Conservation (phyloP, 768 basidiomycete species). For the Agaricus sinodeliciosus region DNA sequence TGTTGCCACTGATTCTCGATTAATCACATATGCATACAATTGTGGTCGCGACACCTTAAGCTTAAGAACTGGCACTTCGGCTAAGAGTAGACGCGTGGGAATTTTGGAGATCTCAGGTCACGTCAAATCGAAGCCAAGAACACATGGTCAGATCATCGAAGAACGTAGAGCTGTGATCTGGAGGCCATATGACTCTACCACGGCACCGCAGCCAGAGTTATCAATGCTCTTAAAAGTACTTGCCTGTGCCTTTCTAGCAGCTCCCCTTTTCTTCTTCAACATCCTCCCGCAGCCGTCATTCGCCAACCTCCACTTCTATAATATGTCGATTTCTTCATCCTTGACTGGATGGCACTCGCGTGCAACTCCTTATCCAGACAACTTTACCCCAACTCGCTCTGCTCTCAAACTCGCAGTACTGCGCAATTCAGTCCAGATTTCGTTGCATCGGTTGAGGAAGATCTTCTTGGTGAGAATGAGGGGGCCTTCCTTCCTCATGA, state of each 20-base stretch:
- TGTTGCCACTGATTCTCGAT: too few relatives aligned
- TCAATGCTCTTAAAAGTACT: too few relatives aligned
- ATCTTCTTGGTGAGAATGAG: constrained; percentile 3
- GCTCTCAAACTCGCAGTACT: constrained; percentile 25
- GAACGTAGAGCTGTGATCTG: too few relatives aligned
- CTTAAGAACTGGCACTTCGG: too few relatives aligned
- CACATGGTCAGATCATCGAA: too few relatives aligned
- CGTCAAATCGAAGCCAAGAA: too few relatives aligned
- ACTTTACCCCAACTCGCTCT: constrained; percentile 21
- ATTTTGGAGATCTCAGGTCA: neutral
- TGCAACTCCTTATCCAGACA: constrained; percentile 18
- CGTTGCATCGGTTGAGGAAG: constrained; percentile 10
- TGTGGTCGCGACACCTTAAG: too few relatives aligned
- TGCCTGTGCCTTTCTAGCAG: neutral
- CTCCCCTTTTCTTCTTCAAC: neutral
- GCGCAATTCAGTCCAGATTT: constrained; percentile 20
- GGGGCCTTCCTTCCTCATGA: neutral
- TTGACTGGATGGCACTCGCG: constrained; percentile 24
- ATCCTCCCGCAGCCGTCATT: neutral
- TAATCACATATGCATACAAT: too few relatives aligned
- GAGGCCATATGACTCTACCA: too few relatives aligned
- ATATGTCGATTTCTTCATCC: constrained; percentile 15
- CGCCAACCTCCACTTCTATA: neutral
- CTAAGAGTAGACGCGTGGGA: neutral
- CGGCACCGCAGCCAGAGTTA: too few relatives aligned